phyloP scores from a whole-genome alignment of 2,329 filamentous ascomycete species.

The Monosporascus cannonballus region DNA sequence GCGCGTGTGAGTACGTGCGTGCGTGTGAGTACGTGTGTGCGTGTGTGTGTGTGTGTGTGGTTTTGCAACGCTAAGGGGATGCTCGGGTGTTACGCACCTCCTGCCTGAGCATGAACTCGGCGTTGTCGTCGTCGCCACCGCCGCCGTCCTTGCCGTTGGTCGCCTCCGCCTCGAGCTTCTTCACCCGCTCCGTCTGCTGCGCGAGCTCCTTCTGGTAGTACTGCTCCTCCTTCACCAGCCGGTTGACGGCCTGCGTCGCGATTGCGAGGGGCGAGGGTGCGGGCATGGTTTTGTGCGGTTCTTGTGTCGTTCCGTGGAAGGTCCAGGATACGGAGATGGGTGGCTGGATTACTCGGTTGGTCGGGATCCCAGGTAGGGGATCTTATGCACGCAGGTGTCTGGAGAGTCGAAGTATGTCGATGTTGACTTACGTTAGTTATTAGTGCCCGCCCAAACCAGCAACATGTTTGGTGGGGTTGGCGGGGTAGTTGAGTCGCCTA shows the following conservation, averaged over 20 bases:
- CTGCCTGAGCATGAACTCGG: constrained; percentile 74
- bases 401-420: not conserved
- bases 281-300: constrained; percentile 51
- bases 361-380: not conserved
- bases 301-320: not conserved
- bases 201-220: constrained; percentile 84
- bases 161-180: constrained; percentile 59
- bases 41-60: not conserved
- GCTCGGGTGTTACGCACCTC: constrained; percentile 53
- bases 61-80: not conserved
- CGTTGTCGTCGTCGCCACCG: constrained; percentile 63
- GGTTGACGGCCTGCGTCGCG: constrained; percentile 70
- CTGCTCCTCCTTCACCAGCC: constrained; percentile 84
- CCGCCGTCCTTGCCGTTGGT: constrained; percentile 46
- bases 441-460: constrained; percentile 10
- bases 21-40: constrained; percentile 1
- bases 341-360: not conserved
- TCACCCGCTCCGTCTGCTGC: constrained; percentile 66
- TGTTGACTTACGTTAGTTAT: not conserved
- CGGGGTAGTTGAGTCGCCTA: constrained; percentile 19
- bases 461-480: constrained; percentile 29
- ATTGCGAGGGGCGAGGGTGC: constrained; percentile 72
- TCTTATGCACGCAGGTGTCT: not conserved
- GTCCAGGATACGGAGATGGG: not conserved
- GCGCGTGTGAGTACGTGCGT: not conserved